Conservation (phyloP, 2,329 filamentous ascomycete species). For the Bipolaris cookei region DNA sequence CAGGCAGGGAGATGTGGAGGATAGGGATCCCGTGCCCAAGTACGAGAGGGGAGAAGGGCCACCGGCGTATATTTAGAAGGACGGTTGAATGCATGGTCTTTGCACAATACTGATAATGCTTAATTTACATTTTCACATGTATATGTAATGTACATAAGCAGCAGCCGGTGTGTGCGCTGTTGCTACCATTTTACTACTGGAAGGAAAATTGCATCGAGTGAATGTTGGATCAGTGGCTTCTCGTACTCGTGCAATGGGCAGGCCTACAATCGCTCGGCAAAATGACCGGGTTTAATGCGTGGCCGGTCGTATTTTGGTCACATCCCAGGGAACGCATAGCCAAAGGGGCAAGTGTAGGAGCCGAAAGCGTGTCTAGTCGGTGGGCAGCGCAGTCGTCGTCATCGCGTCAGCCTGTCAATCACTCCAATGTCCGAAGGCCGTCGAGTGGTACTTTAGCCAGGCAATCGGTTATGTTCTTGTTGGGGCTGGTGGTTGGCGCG, state of each 20-base stretch:
- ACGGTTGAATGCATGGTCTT: too few species aligned
- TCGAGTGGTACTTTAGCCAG: neutral
- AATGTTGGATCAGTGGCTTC: neutral
- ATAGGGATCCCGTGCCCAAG: conserved; percentile 15
- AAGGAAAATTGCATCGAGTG: neutral
- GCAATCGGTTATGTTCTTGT: neutral
- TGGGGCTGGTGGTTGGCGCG: neutral
- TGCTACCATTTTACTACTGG: too few species aligned
- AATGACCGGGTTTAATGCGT: neutral
- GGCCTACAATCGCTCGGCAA: neutral
- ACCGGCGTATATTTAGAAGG: conserved; percentile 14
- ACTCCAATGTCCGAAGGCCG: neutral
- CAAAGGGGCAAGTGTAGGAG: neutral
- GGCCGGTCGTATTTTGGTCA: neutral
- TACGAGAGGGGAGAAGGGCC: conserved; percentile 23
- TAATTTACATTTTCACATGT: neutral
- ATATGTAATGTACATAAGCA: too few species aligned
- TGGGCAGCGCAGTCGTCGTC: neutral
- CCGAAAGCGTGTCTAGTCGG: neutral
- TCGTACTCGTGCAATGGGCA: neutral
- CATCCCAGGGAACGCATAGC: neutral
- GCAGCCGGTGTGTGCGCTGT: too few species aligned
- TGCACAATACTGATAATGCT: neutral
- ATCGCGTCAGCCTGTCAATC: neutral
- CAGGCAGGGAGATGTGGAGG: conserved; percentile 3